Conservation (phyloP, 352 stramenopile genomes). For the Pseudoperonospora humuli region DNA sequence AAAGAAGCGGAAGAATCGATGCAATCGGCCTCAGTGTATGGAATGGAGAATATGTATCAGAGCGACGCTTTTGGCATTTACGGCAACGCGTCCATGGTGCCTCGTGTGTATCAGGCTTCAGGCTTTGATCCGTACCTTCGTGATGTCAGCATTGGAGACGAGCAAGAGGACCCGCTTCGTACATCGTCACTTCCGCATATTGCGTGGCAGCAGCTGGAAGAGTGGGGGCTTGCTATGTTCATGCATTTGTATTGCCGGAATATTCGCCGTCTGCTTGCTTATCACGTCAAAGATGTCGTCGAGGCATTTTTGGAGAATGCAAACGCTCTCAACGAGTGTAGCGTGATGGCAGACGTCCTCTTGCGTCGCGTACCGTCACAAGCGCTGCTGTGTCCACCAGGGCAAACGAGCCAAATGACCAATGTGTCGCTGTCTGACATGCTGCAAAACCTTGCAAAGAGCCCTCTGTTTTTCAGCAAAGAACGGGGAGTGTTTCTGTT, state of each 20-base stretch:
- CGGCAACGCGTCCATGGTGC: conserved; percentile 54
- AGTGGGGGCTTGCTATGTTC: conserved; percentile 74
- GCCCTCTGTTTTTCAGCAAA: conserved; percentile 70
- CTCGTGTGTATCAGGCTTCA: conserved; percentile 76
- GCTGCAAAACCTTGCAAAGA: conserved; percentile 50
- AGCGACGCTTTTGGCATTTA: conserved; percentile 65
- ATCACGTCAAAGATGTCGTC: conserved; percentile 79
- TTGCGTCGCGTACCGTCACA: conserved; percentile 61
- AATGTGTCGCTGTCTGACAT: conserved; percentile 81
- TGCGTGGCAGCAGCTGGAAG: conserved; percentile 69
- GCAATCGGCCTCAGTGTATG: conserved; percentile 34
- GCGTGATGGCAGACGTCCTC: conserved; percentile 72
- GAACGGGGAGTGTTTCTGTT: conserved; percentile 70
- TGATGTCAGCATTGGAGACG: conserved; percentile 43
- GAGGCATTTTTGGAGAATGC: conserved; percentile 77
- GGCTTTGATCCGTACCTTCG: conserved; percentile 67
- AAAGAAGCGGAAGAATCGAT: conserved; percentile 46
- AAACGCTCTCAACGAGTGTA: conserved; percentile 69
- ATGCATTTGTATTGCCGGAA: conserved; percentile 85
- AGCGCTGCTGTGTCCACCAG: conserved; percentile 64
- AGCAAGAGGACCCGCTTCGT: conserved; percentile 66
- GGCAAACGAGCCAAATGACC: conserved; percentile 64
- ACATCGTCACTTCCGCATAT: conserved; percentile 66
- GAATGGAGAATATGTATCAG: conserved; percentile 39
- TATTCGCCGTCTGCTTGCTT: conserved; percentile 69